Percentiles rank a stretch among this genome's conserved stretches.
phyloP scores from a whole-genome alignment of 176 grass and related monocot species.

The Secale cereale region DNA sequence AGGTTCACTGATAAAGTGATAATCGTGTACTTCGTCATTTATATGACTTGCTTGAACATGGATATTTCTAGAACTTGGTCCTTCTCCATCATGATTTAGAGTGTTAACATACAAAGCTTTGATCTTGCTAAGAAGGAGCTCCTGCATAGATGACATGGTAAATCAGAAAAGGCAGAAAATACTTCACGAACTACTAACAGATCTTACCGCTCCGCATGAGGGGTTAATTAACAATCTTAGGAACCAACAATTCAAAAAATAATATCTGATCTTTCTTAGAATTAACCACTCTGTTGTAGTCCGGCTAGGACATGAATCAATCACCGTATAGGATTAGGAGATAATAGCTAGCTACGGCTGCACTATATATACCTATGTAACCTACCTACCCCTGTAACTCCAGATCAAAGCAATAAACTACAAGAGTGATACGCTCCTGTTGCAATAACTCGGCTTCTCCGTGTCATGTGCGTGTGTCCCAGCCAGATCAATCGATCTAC shows the following conservation, averaged over 20 bases:
- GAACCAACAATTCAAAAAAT: neutral
- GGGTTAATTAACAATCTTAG: neutral
- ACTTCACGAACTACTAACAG: neutral
- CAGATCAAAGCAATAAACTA: too few species aligned
- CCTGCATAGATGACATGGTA: neutral
- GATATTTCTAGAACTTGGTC: neutral
- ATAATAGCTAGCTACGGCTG: too few species aligned
- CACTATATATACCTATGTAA: too few species aligned
- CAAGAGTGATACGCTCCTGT: too few species aligned
- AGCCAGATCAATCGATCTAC: too few species aligned
- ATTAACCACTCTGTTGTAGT: too few species aligned
- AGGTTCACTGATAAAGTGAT: neutral
- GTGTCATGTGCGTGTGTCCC: too few species aligned
- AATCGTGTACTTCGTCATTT: neutral
- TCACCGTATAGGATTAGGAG: too few species aligned
- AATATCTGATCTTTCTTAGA: neutral
- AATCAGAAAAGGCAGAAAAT: neutral
- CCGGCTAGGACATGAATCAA: too few species aligned
- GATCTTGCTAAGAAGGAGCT: slow-evolving; percentile 17
- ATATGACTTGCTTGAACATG: neutral
- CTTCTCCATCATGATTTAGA: neutral
- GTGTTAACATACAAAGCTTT: neutral
- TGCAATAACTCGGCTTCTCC: too few species aligned
- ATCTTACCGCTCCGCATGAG: too few species aligned
- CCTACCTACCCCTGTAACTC: too few species aligned